phyloP scores from a whole-genome alignment of 768 basidiomycete species.

The Guyanaporus albipodus region DNA sequence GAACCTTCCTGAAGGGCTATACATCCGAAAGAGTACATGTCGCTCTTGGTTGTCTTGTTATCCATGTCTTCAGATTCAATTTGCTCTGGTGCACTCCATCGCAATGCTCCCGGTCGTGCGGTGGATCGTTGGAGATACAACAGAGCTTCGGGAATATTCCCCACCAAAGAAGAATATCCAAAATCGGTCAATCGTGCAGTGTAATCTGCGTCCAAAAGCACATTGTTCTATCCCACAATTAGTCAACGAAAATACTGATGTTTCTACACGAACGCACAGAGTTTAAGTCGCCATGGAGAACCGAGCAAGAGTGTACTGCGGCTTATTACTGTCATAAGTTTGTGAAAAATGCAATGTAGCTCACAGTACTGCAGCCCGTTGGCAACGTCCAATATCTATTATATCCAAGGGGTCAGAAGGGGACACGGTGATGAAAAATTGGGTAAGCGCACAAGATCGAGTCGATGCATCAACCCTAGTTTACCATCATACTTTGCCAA shows the following conservation, averaged over 20 bases:
- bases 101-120: constrained; percentile 34
- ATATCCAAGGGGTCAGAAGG: not conserved
- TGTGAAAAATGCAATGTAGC: not conserved
- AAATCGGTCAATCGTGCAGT: constrained; percentile 43
- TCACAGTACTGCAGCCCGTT: not conserved
- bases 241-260: too few relatives aligned
- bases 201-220: constrained; percentile 15
- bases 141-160: constrained; percentile 4
- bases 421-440: constrained; percentile 10
- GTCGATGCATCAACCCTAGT: not conserved
- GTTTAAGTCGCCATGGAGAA: constrained; percentile 12
- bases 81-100: constrained; percentile 38
- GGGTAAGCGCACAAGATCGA: constrained; percentile 15
- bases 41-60: not conserved
- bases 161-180: constrained; percentile 31
- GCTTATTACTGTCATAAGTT: not conserved
- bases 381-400: not conserved
- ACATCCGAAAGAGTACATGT: not conserved
- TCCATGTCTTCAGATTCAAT: too few relatives aligned
- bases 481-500: constrained; percentile 1
- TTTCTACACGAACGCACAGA: not conserved
- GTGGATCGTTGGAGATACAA: constrained; percentile 16
- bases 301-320: constrained; percentile 7
- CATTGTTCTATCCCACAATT: constrained; percentile 8
- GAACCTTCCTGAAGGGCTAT: not conserved